Evolutionary conservation across 805 yeast species (phyloP).

Genomic region (Saccharomycopsis schoenii): DNA sequence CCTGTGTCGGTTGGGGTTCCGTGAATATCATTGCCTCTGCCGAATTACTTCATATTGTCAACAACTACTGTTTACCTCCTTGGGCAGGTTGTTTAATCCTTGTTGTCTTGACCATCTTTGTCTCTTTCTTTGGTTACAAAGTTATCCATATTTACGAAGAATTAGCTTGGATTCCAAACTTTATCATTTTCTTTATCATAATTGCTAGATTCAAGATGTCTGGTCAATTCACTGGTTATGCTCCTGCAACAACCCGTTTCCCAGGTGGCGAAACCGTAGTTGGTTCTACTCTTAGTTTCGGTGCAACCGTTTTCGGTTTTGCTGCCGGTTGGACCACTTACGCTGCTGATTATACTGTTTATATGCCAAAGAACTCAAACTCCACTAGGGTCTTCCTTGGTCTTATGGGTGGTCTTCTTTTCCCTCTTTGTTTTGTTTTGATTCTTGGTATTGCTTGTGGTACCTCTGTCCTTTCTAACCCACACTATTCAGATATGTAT

Average conservation of each 20-base stretch:
- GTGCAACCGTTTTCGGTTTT: conserved; percentile 76
- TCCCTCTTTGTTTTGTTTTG: conserved; percentile 66
- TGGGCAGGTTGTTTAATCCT: conserved; percentile 86
- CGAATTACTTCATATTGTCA: conserved; percentile 69
- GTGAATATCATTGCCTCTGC: conserved; percentile 87
- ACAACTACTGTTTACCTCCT: conserved; percentile 58
- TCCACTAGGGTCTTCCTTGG: conserved; percentile 51
- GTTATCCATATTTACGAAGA: conserved; percentile 76
- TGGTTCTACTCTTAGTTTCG: conserved; percentile 69
- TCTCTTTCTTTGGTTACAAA: conserved; percentile 77
- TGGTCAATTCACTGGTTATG: conserved; percentile 41
- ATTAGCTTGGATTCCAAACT: conserved; percentile 82
- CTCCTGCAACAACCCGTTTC: conserved; percentile 32
- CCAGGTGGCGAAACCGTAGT: conserved; percentile 58
- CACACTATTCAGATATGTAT: conserved; percentile 42
- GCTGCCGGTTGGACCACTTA: conserved; percentile 94
- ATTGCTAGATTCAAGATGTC: conserved; percentile 67
- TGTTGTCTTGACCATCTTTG: conserved; percentile 54
- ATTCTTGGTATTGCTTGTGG: conserved; percentile 81
- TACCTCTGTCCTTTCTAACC: conserved; percentile 46
- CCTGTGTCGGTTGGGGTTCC: conserved; percentile 95
- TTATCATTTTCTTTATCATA: conserved; percentile 62
- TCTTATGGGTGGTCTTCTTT: conserved; percentile 50
- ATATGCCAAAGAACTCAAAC: conserved; percentile 62
- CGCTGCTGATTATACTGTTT: conserved; percentile 87